A percentile compares a stretch with the other conserved stretches of the same genome.
phyloP scores from a whole-genome alignment of 352 stramenopile species.

The Nothophytophthora sp. region DNA sequence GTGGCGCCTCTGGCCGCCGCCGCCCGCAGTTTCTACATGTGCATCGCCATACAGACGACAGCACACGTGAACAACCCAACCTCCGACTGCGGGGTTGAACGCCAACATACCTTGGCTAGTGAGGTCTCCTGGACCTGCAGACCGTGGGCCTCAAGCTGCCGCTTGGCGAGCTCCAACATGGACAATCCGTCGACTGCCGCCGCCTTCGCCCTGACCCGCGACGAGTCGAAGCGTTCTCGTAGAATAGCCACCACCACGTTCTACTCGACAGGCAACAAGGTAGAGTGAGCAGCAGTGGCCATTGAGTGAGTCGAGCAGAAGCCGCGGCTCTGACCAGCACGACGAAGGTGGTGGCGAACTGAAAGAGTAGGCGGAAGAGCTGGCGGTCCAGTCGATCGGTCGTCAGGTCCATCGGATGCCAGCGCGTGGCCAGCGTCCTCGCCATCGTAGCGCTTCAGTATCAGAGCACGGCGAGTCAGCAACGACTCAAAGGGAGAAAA shows the following conservation, averaged over 20 bases:
- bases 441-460: conserved; percentile 41
- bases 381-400: conserved; percentile 11
- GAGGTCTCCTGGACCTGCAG: conserved; percentile 44
- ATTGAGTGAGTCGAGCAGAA: not conserved
- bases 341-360: conserved; percentile 42
- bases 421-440: conserved; percentile 14
- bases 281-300: not conserved
- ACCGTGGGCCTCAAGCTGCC: conserved; percentile 50
- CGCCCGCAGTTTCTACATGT: conserved; percentile 48
- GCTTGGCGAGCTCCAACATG: conserved; percentile 57
- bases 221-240: conserved; percentile 57
- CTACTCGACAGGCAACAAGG: conserved; percentile 12
- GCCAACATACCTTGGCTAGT: conserved; percentile 34
- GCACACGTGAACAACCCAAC: not conserved
- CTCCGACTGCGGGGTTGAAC: too few relatives aligned
- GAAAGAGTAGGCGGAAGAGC: conserved; percentile 39
- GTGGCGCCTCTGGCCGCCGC: conserved; percentile 39
- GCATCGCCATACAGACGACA: not conserved
- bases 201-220: conserved; percentile 10
- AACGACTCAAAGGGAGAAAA: not conserved
- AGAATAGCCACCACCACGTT: conserved; percentile 64
- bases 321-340: conserved; percentile 29
- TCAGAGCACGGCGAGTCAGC: not conserved
- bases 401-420: conserved; percentile 21
- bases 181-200: conserved; percentile 32